phyloP scores from a whole-genome alignment of 2,329 filamentous ascomycete genomes.

The Neoarthrinium moseri region DNA sequence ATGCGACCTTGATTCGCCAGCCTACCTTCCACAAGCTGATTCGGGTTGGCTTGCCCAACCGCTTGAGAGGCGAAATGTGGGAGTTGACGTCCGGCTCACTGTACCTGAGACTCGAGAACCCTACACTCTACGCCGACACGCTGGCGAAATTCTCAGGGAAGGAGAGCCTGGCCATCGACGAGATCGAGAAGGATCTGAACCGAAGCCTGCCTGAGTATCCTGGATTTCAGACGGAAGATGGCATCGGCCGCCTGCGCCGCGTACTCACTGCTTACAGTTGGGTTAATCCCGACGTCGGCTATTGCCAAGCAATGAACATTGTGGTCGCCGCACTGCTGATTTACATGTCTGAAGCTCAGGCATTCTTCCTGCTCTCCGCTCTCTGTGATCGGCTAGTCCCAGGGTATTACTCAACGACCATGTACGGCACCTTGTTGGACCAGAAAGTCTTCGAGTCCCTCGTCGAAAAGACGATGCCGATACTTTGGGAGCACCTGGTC shows the following conservation, averaged over 20 bases:
- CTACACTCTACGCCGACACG: constrained; percentile 80
- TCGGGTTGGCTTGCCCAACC: constrained; percentile 89
- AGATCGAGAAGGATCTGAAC: constrained; percentile 98
- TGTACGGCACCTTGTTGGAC: constrained; percentile 97
- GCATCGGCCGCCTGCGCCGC: constrained; percentile 82
- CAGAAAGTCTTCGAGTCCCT: constrained; percentile 97
- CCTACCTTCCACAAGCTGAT: constrained; percentile 98
- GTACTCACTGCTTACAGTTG: constrained; percentile 97
- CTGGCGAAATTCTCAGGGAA: constrained; percentile 78
- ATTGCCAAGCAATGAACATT: constrained; percentile 99
- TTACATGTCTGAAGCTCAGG: constrained; percentile 96
- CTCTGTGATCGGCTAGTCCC: constrained; percentile 91
- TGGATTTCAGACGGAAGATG: constrained; percentile 94
- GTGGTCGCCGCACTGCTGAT: constrained; percentile 97
- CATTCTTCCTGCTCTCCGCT: constrained; percentile 89
- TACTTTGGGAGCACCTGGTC: constrained; percentile 96
- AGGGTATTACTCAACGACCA: constrained; percentile 97
- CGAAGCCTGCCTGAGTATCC: constrained; percentile 95
- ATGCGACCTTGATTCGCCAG: constrained; percentile 87
- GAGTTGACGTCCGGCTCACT: constrained; percentile 90
- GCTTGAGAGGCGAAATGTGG: constrained; percentile 92
- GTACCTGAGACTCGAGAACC: constrained; percentile 83
- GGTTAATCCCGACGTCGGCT: constrained; percentile 92
- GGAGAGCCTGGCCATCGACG: constrained; percentile 93
- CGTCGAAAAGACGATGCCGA: constrained; percentile 98